A percentile compares a stretch with the other conserved stretches of the same genome.
phyloP scores from a whole-genome alignment of 2,329 filamentous ascomycete species.

The Colletotrichum liaoningense region DNA sequence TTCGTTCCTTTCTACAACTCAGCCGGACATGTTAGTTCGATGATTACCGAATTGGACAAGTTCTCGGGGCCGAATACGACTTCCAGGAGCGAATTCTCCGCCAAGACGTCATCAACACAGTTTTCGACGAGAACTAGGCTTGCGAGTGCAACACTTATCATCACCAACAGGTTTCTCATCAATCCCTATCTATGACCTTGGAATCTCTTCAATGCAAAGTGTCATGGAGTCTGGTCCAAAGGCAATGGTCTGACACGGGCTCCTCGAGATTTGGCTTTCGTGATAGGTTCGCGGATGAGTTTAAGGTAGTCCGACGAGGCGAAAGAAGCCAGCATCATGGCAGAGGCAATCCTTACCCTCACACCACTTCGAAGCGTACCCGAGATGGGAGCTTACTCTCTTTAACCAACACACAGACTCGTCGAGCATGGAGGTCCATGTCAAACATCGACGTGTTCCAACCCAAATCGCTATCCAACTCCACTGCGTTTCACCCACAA shows the following conservation, averaged over 20 bases:
- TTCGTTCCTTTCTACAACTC: background rate
- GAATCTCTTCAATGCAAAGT: background rate
- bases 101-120: background rate
- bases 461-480: background rate
- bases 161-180: background rate
- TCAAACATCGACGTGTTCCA: constrained; percentile 19
- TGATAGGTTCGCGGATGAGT: background rate
- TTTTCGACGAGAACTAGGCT: background rate
- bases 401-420: constrained; percentile 4
- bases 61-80: background rate
- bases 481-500: constrained; percentile 16
- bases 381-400: background rate
- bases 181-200: background rate
- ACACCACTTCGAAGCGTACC: background rate
- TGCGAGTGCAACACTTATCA: background rate
- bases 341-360: background rate
- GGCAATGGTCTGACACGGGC: background rate
- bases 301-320: background rate
- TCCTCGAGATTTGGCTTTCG: background rate
- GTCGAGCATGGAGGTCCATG: constrained; percentile 21
- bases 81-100: background rate
- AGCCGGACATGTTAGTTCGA: background rate
- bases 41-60: background rate
- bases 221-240: background rate
- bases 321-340: constrained; percentile 3